These are phyloP conservation scores for Climacium dendroides DNA, from an alignment of 225 moss, liverwort and hornwort genomes.

Conservation along the genomic window DNA sequence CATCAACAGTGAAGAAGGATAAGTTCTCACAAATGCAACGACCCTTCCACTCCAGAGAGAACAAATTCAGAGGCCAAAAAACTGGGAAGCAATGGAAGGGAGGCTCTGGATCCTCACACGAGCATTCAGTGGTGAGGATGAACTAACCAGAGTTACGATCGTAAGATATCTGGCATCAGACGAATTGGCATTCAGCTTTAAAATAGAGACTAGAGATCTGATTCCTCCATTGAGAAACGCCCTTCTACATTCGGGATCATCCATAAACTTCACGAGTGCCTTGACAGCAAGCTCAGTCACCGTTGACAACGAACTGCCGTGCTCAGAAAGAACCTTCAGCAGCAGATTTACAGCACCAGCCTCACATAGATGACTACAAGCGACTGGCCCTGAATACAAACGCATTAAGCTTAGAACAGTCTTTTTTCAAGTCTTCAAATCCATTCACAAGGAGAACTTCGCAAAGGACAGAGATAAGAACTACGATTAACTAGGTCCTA, in stretches of 20 bases:
- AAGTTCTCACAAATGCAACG: background rate
- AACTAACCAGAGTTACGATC: conserved; percentile 12
- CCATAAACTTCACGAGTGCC: conserved; percentile 8
- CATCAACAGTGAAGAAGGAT: background rate
- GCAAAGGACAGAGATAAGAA: no score
- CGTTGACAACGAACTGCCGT: background rate
- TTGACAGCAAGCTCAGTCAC: conserved; percentile 13
- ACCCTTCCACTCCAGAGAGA: background rate
- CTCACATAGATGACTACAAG: background rate
- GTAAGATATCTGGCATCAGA: background rate
- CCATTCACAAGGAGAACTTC: background rate
- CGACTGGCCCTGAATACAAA: background rate
- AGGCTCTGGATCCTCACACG: background rate
- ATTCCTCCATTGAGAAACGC: background rate
- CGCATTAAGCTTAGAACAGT: background rate
- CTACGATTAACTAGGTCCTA: background rate
- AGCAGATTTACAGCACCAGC: background rate
- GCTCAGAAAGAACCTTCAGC: background rate
- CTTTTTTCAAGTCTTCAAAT: background rate
- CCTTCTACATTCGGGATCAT: background rate
- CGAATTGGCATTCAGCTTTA: background rate
- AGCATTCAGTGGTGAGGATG: background rate
- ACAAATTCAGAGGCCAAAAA: background rate
- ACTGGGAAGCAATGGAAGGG: background rate
- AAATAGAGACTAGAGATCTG: background rate